Evolutionary conservation across 2,329 filamentous ascomycete species (phyloP).

Genomic region (Teratosphaeria destructans): DNA sequence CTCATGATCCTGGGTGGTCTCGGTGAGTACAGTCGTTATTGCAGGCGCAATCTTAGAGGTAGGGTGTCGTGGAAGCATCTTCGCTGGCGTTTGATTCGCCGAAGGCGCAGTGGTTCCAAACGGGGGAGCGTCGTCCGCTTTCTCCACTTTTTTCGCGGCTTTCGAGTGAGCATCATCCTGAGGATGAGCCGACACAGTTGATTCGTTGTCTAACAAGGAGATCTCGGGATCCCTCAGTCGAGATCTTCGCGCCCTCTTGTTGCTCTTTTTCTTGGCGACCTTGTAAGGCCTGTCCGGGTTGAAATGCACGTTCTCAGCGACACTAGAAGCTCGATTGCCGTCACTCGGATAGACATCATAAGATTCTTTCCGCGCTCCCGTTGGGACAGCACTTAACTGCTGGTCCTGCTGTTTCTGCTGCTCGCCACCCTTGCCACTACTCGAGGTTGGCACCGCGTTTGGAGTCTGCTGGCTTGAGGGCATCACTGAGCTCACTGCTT

Average conservation of each 20-base stretch:
- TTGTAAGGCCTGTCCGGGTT: neutral
- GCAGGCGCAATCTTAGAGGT: neutral
- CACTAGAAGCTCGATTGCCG: neutral
- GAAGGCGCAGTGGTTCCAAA: neutral
- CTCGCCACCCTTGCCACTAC: neutral
- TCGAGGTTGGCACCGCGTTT: neutral
- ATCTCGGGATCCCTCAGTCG: neutral
- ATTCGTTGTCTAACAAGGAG: neutral
- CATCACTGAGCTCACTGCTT: neutral
- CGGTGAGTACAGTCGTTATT: neutral
- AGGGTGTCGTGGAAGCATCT: neutral
- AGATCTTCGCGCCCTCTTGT: neutral
- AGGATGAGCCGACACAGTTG: neutral
- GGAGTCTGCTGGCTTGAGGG: neutral
- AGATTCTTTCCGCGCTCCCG: neutral
- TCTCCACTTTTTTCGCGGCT: neutral
- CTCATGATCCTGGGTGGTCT: neutral
- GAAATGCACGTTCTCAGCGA: neutral
- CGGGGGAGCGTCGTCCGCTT: neutral
- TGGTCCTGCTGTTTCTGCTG: neutral
- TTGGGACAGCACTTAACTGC: neutral
- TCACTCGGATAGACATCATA: neutral
- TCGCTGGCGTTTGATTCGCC: neutral
- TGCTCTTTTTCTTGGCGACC: neutral
- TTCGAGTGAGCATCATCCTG: neutral